A percentile compares a stretch with the other conserved stretches of the same genome.
These are phyloP conservation scores for Phyllachora maydis DNA, from an alignment of 2,329 filamentous ascomycete genomes.

Conservation along the genomic window DNA sequence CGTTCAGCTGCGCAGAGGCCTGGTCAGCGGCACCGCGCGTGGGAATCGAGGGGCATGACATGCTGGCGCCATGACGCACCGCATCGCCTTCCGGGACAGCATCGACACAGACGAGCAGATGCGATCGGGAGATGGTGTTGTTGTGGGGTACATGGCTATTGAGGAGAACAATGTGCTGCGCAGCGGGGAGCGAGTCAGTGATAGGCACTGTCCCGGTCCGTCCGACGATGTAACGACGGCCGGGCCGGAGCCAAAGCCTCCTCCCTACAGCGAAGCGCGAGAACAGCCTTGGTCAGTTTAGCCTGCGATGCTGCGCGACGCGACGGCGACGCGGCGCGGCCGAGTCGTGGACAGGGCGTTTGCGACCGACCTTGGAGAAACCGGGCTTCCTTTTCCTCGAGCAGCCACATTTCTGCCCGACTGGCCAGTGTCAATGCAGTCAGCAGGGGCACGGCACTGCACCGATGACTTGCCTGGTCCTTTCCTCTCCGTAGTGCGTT, in stretches of 20 bases:
- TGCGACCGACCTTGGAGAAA: slow-evolving; percentile 23
- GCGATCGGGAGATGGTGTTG: slow-evolving; percentile 73
- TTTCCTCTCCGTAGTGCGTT: too few species aligned
- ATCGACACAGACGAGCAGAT: slow-evolving; percentile 58
- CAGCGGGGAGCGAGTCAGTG: not conserved
- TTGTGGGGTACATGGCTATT: slow-evolving; percentile 42
- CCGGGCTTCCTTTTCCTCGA: slow-evolving; percentile 37
- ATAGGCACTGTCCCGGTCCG: slow-evolving; percentile 46
- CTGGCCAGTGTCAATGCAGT: too few species aligned
- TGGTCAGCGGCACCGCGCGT: slow-evolving; percentile 1
- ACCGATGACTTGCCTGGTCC: too few species aligned
- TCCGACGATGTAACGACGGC: slow-evolving; percentile 70
- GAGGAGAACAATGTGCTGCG: slow-evolving; percentile 1
- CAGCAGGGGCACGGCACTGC: too few species aligned
- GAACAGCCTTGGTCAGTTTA: too few species aligned
- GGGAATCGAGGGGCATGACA: not conserved
- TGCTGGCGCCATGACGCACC: slow-evolving; percentile 22
- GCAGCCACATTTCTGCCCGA: slow-evolving; percentile 58
- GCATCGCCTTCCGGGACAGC: slow-evolving; percentile 44
- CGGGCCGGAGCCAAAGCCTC: slow-evolving; percentile 68
- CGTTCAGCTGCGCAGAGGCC: slow-evolving; percentile 24
- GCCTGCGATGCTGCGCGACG: slow-evolving; percentile 2
- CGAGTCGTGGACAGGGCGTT: not conserved
- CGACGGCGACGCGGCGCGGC: not conserved
- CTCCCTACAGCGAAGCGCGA: too few species aligned